Percentiles rank a stretch among this genome's conserved stretches.
These are phyloP conservation scores for Filosporella fistucella DNA, from an alignment of 495 filamentous ascomycete genomes.

Conservation along the genomic window DNA sequence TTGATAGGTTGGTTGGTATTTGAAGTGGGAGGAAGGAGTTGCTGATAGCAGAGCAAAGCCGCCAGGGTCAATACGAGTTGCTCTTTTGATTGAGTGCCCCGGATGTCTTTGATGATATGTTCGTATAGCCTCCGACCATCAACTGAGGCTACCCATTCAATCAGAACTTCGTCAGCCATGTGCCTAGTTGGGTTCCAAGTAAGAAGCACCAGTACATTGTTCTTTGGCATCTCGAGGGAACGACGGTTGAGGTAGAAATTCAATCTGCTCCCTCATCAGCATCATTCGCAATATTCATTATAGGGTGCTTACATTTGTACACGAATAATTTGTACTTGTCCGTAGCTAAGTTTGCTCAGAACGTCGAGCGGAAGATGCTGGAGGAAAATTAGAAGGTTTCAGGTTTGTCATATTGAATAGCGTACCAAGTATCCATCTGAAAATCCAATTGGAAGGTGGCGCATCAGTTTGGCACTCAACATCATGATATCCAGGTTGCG, in stretches of 20 bases:
- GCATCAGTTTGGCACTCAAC: neutral
- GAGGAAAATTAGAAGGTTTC: neutral
- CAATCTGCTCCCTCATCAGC: neutral
- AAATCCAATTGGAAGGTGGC: neutral
- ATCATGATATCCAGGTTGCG: neutral
- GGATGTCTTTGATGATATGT: neutral
- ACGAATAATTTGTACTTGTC: neutral
- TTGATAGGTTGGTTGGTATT: conserved; percentile 1
- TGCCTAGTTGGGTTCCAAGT: neutral
- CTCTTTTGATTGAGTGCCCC: conserved; percentile 1
- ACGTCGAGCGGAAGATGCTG: neutral
- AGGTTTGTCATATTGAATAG: neutral
- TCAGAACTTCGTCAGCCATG: neutral
- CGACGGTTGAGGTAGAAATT: neutral
- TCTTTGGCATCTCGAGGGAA: neutral
- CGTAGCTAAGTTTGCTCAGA: neutral
- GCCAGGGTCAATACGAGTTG: conserved; percentile 4
- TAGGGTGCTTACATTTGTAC: neutral
- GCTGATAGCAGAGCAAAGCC: conserved; percentile 4
- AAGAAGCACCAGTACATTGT: conserved; percentile 6
- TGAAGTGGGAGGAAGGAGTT: conserved; percentile 1
- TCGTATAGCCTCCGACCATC: conserved; percentile 4
- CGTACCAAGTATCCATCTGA: conserved; percentile 8
- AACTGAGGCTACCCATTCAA: conserved; percentile 4
- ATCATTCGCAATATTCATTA: neutral